A percentile compares a stretch with the other conserved stretches of the same genome.
Evolutionary conservation across 805 yeast species (phyloP).

Genomic region (Ogataea ganodermae): DNA sequence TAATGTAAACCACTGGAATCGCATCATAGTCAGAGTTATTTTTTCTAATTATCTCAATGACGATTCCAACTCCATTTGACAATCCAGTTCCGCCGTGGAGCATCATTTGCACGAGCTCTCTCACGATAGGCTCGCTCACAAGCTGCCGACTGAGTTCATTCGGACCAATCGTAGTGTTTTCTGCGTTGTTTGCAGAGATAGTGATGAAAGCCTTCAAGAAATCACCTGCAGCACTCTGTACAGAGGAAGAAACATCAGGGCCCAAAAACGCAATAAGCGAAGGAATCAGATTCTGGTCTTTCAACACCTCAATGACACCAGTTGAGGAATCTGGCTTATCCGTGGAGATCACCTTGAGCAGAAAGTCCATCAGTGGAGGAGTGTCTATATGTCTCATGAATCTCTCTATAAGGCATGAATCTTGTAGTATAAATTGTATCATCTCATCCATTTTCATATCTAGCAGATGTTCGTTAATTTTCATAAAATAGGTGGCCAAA

Average conservation of each 20-base stretch:
- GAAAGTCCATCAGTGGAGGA: constrained; percentile 92
- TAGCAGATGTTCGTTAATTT: constrained; percentile 83
- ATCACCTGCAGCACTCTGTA: constrained; percentile 93
- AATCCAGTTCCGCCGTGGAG: constrained; percentile 82
- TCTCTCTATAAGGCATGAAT: constrained; percentile 70
- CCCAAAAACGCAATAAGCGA: constrained; percentile 69
- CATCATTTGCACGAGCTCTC: constrained; percentile 73
- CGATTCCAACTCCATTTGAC: constrained; percentile 91
- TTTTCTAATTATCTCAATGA: constrained; percentile 91
- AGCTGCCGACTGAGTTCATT: constrained; percentile 90
- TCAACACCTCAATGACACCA: constrained; percentile 77
- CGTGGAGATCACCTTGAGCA: constrained; percentile 85
- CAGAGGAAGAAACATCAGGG: constrained; percentile 65
- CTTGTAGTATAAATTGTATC: constrained; percentile 67
- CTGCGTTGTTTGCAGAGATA: constrained; percentile 88
- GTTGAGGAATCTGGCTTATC: constrained; percentile 90
- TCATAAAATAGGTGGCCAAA: constrained; percentile 86
- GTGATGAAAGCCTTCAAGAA: constrained; percentile 92
- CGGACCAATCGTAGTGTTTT: constrained; percentile 92
- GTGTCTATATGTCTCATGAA: constrained; percentile 86
- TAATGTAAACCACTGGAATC: constrained; percentile 79
- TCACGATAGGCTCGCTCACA: constrained; percentile 71
- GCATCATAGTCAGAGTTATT: constrained; percentile 95
- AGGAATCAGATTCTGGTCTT: constrained; percentile 72
- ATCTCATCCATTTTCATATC: constrained; percentile 87